A percentile compares a stretch with the other conserved stretches of the same genome.
Conservation (phyloP, 1,139 yeast genomes). For the Zygosaccharomyces pseudobailii region DNA sequence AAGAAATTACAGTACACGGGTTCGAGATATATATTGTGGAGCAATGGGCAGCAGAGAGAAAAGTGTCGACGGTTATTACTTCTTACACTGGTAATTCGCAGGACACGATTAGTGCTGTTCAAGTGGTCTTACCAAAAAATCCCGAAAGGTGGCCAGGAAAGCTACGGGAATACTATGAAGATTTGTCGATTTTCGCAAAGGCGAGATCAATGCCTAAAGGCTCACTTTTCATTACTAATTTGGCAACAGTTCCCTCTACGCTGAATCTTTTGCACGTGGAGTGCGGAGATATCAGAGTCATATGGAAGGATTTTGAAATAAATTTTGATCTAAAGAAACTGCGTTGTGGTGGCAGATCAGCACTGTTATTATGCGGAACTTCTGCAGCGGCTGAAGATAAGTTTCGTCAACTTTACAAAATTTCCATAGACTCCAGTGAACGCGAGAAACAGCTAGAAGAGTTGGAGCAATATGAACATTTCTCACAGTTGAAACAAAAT, state of each 20-base stretch:
- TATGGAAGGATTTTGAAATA: slow-evolving; percentile 55
- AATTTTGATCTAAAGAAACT: slow-evolving; percentile 73
- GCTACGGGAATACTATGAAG: slow-evolving; percentile 59
- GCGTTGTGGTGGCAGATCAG: slow-evolving; percentile 82
- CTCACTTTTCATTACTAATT: slow-evolving; percentile 70
- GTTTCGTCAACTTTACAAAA: slow-evolving; percentile 69
- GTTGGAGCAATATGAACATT: slow-evolving; percentile 7
- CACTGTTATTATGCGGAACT: slow-evolving; percentile 61
- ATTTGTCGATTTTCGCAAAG: slow-evolving; percentile 52
- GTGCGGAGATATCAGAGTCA: slow-evolving; percentile 51
- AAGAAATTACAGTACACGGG: slow-evolving; percentile 52
- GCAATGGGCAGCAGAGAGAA: slow-evolving; percentile 83
- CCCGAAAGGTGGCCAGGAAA: slow-evolving; percentile 51
- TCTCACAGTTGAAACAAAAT: slow-evolving; percentile 1
- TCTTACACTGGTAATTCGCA: slow-evolving; percentile 78
- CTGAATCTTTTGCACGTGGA: slow-evolving; percentile 67
- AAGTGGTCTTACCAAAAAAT: slow-evolving; percentile 55
- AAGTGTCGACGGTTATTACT: slow-evolving; percentile 62
- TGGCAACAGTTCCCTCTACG: slow-evolving; percentile 74
- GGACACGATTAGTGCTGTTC: slow-evolving; percentile 57
- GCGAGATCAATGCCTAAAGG: slow-evolving; percentile 52
- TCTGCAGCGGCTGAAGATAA: slow-evolving; percentile 79
- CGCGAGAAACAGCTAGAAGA: slow-evolving; percentile 8
- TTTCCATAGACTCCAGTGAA: slow-evolving; percentile 32
- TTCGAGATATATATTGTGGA: slow-evolving; percentile 88